Base-by-base conservation (phyloP, 140 eudicot species). In the Flaveria floridana region DNA sequence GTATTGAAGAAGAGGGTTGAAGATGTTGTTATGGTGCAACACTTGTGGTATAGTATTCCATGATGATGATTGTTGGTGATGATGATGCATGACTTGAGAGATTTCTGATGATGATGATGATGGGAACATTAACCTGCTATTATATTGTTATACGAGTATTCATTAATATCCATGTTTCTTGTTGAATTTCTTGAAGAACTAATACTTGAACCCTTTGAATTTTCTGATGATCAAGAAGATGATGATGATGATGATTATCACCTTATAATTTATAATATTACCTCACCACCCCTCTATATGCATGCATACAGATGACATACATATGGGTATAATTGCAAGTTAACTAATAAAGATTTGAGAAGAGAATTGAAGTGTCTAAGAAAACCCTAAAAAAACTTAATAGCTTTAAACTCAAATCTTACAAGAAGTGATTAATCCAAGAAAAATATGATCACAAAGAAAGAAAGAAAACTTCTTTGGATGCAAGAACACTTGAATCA, bases 41-140 rank as follows among this genome's bases (percentile, higher is more conserved):
- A 78, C 83, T 68, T 74, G 89, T 26, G 89, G 88, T 71, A 84
- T 81, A 64, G 79, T 77, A 26, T 66, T 79, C 98, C 98, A 92
- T 65, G 96, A 88, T 39, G 81, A 69, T 74, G 92, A 86, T 84
- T 50, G 88, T 53, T 48, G 37, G 37, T 30, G 81, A 23, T 76
- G 82, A 53, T 76, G 79, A 66, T 74, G 77, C 21, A 83, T 75
- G 75, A 80, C 77, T 57, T 83, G 87, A 11, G 89, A 69, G 44
- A 76, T 81, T 28, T 90, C 94, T 50, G 92, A 53, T 55, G 62
- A 14, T 41, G 79, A 78, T 61, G 76, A 72, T 72, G 84, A 65
- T 73, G 84, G 92, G 62, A 81, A 84, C 81, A 83, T 84, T 57
- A 83, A 69, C 56, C 89, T 81, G 56, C 78, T 74, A 34, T n/a